Base-by-base conservation (phyloP, 495 filamentous ascomycete species). In the Friedmanniomyces simplex region DNA sequence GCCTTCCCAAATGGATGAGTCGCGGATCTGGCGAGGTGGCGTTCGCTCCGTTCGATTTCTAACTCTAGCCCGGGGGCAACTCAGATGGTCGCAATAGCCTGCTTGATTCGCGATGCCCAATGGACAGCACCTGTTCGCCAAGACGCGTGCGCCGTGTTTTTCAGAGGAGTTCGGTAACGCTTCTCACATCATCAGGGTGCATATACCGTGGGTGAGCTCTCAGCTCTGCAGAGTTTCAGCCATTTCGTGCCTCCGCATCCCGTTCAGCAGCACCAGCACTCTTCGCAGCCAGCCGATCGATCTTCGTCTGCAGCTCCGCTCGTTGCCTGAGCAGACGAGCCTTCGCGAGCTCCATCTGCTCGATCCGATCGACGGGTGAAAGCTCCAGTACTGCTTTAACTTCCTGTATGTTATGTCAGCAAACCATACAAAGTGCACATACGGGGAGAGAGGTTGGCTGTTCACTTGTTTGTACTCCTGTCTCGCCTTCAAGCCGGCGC, bases 401-500 rank as follows among this genome's bases (percentile, higher is more conserved):
- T 52, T 56, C 50, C 55, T 57, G 26, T 46, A 34, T 2, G 37
- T 32, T 43, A 50, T 10, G 21, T 37, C n/a, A 46, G 51, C 25
- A 39, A 28, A 21, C n/a, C 16, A 20, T 34, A n/a, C 37, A 20
- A 20, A 43, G 14, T 49, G 22, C 4, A 26, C 24, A 10, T 26
- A 12, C 2, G 0, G 1, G 11, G 34, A 43, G 30, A 32, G 1
- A 26, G 21, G 14, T 2, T 16, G 4, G 39, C 13, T 53, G 13
- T 22, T 48, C 46, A 69, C 69, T 62, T 68, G 50, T 52, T 58
- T 61, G 34, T 55, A 54, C 46, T 82, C 76, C 57, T 74, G 67
- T 56, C 68, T 67, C 53, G 71, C 75, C 69, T 82, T 83, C 30
- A 84, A 64, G n/a, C 74, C 74, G 1, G 81, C 81, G 21, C 81